Base-by-base conservation (phyloP, 495 filamentous ascomycete species). In the Podospora bellae-mahoneyi region DNA sequence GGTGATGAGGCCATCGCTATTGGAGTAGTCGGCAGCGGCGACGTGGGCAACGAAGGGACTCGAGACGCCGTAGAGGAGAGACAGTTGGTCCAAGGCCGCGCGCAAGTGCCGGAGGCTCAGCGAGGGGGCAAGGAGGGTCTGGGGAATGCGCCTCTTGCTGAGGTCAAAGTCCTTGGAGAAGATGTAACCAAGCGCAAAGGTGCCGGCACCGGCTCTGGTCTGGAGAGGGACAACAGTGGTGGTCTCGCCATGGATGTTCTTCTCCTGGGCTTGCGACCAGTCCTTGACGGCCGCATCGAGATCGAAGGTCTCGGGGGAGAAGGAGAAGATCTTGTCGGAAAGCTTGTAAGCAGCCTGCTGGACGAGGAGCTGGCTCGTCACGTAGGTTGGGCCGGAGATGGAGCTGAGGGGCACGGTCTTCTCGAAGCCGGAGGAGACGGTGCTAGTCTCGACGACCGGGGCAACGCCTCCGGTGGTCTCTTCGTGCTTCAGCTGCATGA, bases 131-230 rank as follows among this genome's bases (percentile, higher is more conserved):
- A 98, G 79, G 67, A 99, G 87, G 2, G 91, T 88, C 83, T 98
- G 95, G 4, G 95, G 94, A 44, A 97, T 85, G 78, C 95, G 88
- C 71, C 92, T 89, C 84, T 96, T 97, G 85, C 87, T 89, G 68
- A 95, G 77, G 75, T 96, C 92, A 71, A 94, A 97, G 78, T 99
- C 95, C 75, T 91, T 91, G 44, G 93, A 97, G 83, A 98, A 99
- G 73, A 98, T 90, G 79, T 99, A 99, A 68, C 95, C 95, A 60
- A 99, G 85, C 39, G 96, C 92, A 77, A 98, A 91, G 73, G 91
- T 90, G 58, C 92, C 95, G 58, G 96, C 95, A 71, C 95, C 95
- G 64, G 91, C 85, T 57, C 96, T 86, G 60, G 91, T 95, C 80
- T 99, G 90, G 79, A 98, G 87, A 4, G 91, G 79, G 66, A 91